Conservation (phyloP, 345 rosid species). For the Populus alba region DNA sequence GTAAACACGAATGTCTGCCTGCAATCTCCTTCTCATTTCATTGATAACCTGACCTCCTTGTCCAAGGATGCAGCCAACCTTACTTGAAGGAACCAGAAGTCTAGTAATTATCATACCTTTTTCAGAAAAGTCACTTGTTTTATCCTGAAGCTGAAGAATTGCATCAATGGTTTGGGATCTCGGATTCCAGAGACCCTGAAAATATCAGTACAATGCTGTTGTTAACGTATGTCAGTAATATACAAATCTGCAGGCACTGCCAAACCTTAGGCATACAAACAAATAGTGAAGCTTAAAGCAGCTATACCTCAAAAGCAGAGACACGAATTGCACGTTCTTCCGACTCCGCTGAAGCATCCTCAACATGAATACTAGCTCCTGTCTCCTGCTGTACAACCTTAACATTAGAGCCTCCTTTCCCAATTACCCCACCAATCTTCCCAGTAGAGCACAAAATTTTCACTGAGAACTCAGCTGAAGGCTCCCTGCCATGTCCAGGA, state of each 20-base stretch:
- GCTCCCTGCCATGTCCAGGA: slow-evolving; percentile 38
- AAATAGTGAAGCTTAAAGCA: background rate
- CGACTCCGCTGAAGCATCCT: slow-evolving; percentile 40
- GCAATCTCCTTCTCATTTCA: slow-evolving; percentile 63
- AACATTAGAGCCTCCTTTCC: slow-evolving; percentile 57
- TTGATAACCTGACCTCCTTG: slow-evolving; percentile 61
- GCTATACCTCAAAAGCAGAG: slow-evolving; percentile 51
- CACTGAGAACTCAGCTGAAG: slow-evolving; percentile 55
- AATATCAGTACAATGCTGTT: slow-evolving; percentile 26
- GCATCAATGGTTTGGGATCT: slow-evolving; percentile 56
- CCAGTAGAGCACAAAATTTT: slow-evolving; percentile 47
- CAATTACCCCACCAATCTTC: slow-evolving; percentile 64
- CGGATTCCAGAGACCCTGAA: slow-evolving; percentile 44
- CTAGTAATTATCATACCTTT: slow-evolving; percentile 43
- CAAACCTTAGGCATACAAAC: background rate
- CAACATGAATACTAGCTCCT: slow-evolving; percentile 54
- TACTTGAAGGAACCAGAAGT: slow-evolving; percentile 58
- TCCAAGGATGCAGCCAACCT: slow-evolving; percentile 62
- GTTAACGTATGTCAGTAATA: slow-evolving; percentile 3
- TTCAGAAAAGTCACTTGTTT: slow-evolving; percentile 47
- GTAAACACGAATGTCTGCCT: slow-evolving; percentile 54
- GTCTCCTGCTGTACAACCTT: slow-evolving; percentile 52
- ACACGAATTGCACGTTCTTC: slow-evolving; percentile 52
- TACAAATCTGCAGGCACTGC: background rate
- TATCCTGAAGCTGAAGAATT: slow-evolving; percentile 52